phyloP scores from a whole-genome alignment of 2,329 filamentous ascomycete species.

The Zalaria sp. region DNA sequence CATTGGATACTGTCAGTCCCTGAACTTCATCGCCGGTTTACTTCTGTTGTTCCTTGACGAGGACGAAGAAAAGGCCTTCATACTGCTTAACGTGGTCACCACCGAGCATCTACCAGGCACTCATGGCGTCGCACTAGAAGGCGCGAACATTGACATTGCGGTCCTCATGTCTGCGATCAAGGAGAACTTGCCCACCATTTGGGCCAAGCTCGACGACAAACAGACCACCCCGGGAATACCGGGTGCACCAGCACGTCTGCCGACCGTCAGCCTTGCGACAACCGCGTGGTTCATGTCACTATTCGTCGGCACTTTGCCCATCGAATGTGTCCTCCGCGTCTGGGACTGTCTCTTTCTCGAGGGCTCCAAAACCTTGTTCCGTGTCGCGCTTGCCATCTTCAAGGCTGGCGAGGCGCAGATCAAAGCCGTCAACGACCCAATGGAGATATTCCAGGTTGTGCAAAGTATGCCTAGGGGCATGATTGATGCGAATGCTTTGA shows the following conservation, averaged over 20 bases:
- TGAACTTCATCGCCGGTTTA: constrained; percentile 88
- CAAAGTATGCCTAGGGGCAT: constrained; percentile 72
- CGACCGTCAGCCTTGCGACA: constrained; percentile 82
- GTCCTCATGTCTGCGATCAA: constrained; percentile 81
- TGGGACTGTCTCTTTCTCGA: constrained; percentile 97
- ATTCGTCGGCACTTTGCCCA: constrained; percentile 83
- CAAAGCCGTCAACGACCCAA: constrained; percentile 64
- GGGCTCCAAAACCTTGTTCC: constrained; percentile 84
- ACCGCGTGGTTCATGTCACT: constrained; percentile 98
- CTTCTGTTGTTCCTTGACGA: constrained; percentile 68
- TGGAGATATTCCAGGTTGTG: constrained; percentile 92
- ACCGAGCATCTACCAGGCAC: constrained; percentile 78
- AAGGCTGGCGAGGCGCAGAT: constrained; percentile 76
- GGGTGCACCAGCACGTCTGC: constrained; percentile 43
- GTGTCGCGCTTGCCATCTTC: constrained; percentile 81
- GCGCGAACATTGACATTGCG: constrained; percentile 84
- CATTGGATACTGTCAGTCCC: constrained; percentile 89
- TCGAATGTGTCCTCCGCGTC: constrained; percentile 79
- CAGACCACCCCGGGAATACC: constrained; percentile 26
- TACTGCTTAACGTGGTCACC: constrained; percentile 86
- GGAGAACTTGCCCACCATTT: constrained; percentile 69
- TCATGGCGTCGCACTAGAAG: constrained; percentile 79
- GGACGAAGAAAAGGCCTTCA: constrained; percentile 84
- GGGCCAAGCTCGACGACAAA: constrained; percentile 75
- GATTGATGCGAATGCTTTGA: constrained; percentile 65